A percentile compares a stretch with the other conserved stretches of the same genome.
Conservation (phyloP, 176 grass and related monocot species). For the Cenchrus purpureus region DNA sequence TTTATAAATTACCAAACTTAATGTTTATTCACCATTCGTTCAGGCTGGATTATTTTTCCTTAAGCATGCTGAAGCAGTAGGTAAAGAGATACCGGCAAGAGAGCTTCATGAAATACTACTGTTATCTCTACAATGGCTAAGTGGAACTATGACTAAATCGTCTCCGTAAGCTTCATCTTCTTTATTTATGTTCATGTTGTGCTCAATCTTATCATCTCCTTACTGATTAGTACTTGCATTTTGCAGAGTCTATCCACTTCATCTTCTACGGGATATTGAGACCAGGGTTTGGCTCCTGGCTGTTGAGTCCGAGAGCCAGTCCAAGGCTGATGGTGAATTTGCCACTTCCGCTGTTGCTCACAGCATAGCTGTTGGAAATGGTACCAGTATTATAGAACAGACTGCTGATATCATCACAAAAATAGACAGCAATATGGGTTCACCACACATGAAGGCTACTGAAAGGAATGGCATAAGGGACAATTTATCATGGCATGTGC, state of each 20-base stretch:
- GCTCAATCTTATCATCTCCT: constrained; percentile 19
- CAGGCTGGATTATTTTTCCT: constrained; percentile 96
- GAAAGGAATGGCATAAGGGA: constrained; percentile 73
- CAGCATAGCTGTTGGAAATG: constrained; percentile 63
- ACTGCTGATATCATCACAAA: constrained; percentile 85
- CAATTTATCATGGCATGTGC: constrained; percentile 43
- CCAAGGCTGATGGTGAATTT: constrained; percentile 66
- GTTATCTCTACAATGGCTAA: constrained; percentile 94
- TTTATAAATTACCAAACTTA: constrained; percentile 24
- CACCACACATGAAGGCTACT: constrained; percentile 46
- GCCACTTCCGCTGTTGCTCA: constrained; percentile 55
- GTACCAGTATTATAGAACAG: constrained; percentile 85
- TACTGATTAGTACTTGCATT: constrained; percentile 21
- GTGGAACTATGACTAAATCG: constrained; percentile 90
- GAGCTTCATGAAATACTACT: constrained; percentile 96
- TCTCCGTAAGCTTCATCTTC: constrained; percentile 67
- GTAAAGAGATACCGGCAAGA: constrained; percentile 79
- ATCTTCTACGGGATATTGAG: constrained; percentile 95
- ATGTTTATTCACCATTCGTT: constrained; percentile 16
- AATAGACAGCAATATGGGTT: constrained; percentile 93
- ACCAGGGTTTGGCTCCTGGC: constrained; percentile 98
- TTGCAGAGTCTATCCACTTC: constrained; percentile 89
- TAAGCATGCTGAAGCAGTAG: constrained; percentile 92
- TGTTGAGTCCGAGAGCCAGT: constrained; percentile 87
- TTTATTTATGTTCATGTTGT: constrained; percentile 12